A percentile compares a stretch with the other conserved stretches of the same genome.
phyloP scores from a whole-genome alignment of 2,329 filamentous ascomycete species.

The Tolypocladium sp. region DNA sequence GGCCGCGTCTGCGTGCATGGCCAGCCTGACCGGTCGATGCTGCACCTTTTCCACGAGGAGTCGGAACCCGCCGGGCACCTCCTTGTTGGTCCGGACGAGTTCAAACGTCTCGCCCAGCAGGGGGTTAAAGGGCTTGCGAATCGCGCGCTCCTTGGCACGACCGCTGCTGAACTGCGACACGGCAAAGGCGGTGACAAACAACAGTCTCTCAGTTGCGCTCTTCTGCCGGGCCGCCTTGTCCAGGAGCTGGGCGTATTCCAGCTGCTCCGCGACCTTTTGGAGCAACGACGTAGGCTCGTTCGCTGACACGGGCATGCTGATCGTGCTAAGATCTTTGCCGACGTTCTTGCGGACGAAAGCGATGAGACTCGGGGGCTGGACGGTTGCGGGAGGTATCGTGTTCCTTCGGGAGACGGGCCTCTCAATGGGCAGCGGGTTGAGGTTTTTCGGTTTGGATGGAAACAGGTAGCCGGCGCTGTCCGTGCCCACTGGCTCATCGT shows the following conservation, averaged over 20 bases:
- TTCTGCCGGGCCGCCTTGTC: constrained; percentile 61
- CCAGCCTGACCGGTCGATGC: constrained; percentile 85
- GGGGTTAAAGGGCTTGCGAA: constrained; percentile 95
- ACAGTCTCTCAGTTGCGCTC: constrained; percentile 57
- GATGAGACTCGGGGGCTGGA: constrained; percentile 81
- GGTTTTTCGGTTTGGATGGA: constrained; percentile 64
- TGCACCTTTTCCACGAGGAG: constrained; percentile 93
- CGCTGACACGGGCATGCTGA: constrained; percentile 93
- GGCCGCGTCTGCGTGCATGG: constrained; percentile 82
- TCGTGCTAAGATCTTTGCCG: constrained; percentile 91
- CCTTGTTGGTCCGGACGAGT: constrained; percentile 74
- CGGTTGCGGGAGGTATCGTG: constrained; percentile 63
- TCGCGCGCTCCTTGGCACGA: constrained; percentile 80
- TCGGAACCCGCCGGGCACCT: constrained; percentile 64
- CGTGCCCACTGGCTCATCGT: constrained; percentile 46
- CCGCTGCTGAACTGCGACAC: constrained; percentile 75
- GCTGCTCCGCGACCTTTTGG: constrained; percentile 79
- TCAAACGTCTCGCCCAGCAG: constrained; percentile 95
- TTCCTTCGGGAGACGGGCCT: constrained; percentile 55
- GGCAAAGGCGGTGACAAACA: constrained; percentile 85
- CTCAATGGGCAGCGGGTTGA: constrained; percentile 68
- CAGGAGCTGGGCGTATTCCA: constrained; percentile 83
- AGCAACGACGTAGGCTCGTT: constrained; percentile 88
- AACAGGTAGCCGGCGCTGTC: constrained; percentile 58
- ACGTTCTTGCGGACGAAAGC: constrained; percentile 95